Base-by-base conservation (phyloP, 768 basidiomycete genomes). In the Suillus luteus region DNA sequence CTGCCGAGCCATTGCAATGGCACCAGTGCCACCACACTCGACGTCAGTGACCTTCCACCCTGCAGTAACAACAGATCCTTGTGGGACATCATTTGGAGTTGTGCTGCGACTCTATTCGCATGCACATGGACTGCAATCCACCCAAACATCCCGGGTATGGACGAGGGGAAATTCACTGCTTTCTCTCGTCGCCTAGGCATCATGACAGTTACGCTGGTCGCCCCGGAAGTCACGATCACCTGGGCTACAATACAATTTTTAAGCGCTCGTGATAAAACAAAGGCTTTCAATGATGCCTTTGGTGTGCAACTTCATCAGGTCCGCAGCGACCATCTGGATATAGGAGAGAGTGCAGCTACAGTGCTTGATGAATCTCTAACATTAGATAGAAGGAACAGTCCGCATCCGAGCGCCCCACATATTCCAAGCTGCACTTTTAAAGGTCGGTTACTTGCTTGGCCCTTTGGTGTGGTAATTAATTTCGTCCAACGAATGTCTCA, bases 81-180 rank as follows among this genome's bases (percentile, higher is more conserved):
- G 66, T 69, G 63, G 64, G 59, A 65, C 52, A 75, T 77, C 49
- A 62, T 75, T 14, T 69, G 67, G 67, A 69, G 69, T 54, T 76
- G 73, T 31, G 22, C 73, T n/a, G 62, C 67, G 12, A 72, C 75
- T 5, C 63, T 76, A 1, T 69, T 77, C 22, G 61, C 67, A 12
- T 77, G 76, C 60, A 70, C 69, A 17, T 77, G 75, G 76, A 68
- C 67, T 14, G 64, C 69, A 9, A 59, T 75, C 11, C 76, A 77
- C 24, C 73, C 71, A 19, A 75, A 77, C 62, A 67, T 77, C 22
- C 72, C 76, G 2, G 48, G 31, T 40, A 64, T 65, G 5, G 55
- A 71, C 12, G 68, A 68, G 15, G 49, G 60, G 19, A 27, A 12
- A 31, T 61, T 44, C 6, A 49, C 49, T 31, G 22, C 60, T 15